Percentiles rank a stretch among this genome's conserved stretches.
These are phyloP conservation scores for Rosa rugosa DNA, from an alignment of 306 rosid genomes.

Conservation along the genomic window DNA sequence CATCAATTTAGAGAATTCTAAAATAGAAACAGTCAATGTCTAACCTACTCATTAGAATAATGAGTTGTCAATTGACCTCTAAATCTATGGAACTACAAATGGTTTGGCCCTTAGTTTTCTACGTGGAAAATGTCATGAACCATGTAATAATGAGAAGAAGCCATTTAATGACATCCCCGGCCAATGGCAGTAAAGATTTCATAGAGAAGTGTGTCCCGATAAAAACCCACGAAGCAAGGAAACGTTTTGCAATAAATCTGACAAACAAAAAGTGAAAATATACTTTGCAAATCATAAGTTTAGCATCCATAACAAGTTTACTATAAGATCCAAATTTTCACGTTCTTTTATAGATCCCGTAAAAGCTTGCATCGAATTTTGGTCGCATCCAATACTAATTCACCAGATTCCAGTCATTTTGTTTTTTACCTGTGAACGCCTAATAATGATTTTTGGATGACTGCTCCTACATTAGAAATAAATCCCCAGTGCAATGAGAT, in stretches of 20 bases:
- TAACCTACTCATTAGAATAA: neutral
- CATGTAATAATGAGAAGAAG: neutral
- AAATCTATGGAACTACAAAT: neutral
- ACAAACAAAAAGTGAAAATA: neutral
- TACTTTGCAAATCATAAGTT: too few relatives aligned
- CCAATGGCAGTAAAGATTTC: neutral
- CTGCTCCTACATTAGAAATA: neutral
- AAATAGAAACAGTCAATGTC: neutral
- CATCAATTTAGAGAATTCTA: neutral
- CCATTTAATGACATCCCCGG: neutral
- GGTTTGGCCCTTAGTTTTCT: neutral
- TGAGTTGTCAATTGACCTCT: neutral
- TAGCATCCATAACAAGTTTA: neutral
- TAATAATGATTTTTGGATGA: neutral
- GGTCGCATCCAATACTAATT: neutral
- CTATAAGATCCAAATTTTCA: neutral
- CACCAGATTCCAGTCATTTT: neutral
- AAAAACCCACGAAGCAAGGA: conserved; percentile 4
- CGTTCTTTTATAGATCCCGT: neutral
- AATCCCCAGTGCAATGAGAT: neutral
- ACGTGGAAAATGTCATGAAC: neutral
- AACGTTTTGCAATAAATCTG: neutral
- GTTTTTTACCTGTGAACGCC: neutral
- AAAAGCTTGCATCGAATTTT: neutral
- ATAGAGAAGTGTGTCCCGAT: neutral